Conservation (phyloP, 768 basidiomycete genomes). For the Pseudohyphozyma bogoriensis region DNA sequence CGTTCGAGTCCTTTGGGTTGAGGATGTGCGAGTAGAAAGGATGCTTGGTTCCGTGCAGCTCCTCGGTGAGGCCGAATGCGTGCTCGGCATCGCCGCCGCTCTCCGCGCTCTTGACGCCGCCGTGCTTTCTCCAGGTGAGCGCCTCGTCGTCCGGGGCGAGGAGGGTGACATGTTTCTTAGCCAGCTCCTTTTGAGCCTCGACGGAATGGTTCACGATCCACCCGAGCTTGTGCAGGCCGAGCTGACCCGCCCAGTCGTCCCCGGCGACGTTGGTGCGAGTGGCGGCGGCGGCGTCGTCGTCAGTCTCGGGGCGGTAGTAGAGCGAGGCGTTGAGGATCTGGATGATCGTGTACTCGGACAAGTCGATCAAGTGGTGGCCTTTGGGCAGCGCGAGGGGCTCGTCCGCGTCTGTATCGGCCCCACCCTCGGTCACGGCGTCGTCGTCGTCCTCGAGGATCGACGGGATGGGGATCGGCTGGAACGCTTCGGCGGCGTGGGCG, state of each 20-base stretch:
- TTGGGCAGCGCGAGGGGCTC: not conserved
- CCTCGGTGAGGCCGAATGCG: not conserved
- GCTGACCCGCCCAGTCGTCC: not conserved
- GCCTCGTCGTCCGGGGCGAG: slow-evolving; percentile 33
- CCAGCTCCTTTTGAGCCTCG: slow-evolving; percentile 7
- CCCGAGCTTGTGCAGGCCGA: slow-evolving; percentile 29
- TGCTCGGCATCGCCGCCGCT: not conserved
- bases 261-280: not conserved
- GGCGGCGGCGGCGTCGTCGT: not conserved
- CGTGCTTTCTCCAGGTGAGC: slow-evolving; percentile 18
- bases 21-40: slow-evolving; percentile 22
- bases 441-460: not conserved
- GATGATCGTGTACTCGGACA: slow-evolving; percentile 27
- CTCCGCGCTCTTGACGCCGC: not conserved
- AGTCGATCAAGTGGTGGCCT: too few species aligned
- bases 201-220: slow-evolving; percentile 23
- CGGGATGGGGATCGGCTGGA: not conserved
- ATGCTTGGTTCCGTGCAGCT: slow-evolving; percentile 2
- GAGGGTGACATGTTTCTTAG: slow-evolving; percentile 21
- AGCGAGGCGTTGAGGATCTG: slow-evolving; percentile 33
- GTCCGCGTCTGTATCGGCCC: not conserved
- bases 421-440: not conserved
- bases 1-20: not conserved
- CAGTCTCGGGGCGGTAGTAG: not conserved
- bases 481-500: not conserved